Evolutionary conservation across 331 rosid genomes (phyloP).

Genomic region (Dryas integrifolia): DNA sequence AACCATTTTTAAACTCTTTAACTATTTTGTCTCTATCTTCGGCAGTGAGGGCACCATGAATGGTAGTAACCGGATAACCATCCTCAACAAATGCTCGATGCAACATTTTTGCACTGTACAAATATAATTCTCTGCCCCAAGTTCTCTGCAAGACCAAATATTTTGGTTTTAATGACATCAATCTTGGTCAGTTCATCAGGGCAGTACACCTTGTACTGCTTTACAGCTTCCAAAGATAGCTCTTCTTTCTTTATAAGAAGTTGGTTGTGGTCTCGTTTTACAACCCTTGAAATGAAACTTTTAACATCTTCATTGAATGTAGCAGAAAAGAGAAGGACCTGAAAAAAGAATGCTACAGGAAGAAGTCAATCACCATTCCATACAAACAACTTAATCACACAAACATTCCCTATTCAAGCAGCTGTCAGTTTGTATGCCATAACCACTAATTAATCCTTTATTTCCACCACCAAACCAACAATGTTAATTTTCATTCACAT

Average conservation of each 20-base stretch:
- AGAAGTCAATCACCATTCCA: no score
- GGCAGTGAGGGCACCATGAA: constrained; percentile 50
- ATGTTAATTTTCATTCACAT: no score
- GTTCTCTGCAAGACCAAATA: constrained; percentile 58
- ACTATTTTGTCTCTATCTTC: constrained; percentile 68
- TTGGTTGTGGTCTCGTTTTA: constrained; percentile 21
- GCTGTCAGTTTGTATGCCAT: neutral
- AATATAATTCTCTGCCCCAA: constrained; percentile 65
- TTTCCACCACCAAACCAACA: no score
- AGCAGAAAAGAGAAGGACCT: constrained; percentile 74
- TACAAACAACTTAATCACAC: no score
- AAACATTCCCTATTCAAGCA: neutral
- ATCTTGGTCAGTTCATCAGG: constrained; percentile 48
- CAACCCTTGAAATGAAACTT: constrained; percentile 44
- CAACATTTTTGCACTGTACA: constrained; percentile 54
- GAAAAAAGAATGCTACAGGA: constrained; percentile 7
- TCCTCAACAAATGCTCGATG: constrained; percentile 51
- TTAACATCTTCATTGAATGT: constrained; percentile 45
- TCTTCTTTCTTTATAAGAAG: constrained; percentile 65
- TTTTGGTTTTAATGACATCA: constrained; percentile 48
- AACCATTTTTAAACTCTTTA: constrained; percentile 69
- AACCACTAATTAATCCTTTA: neutral
- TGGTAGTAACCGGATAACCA: constrained; percentile 64
- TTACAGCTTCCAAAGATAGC: constrained; percentile 59
- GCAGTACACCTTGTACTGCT: constrained; percentile 64